These are phyloP conservation scores for Pseudonectria buxi DNA, from an alignment of 2,329 filamentous ascomycete genomes.

Conservation along the genomic window DNA sequence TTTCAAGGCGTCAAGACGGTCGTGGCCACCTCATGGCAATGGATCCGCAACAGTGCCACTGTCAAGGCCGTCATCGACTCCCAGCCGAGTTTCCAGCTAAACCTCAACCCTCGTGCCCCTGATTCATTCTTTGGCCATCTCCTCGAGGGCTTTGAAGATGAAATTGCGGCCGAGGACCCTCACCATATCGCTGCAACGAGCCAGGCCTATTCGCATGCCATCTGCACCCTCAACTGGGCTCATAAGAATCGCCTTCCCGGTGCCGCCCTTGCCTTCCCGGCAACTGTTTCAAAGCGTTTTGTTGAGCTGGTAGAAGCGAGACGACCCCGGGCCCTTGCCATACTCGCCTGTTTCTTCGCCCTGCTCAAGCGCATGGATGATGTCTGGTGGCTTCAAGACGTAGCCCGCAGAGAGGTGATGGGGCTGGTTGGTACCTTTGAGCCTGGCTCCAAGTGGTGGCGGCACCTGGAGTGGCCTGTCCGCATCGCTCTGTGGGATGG, in stretches of 20 bases:
- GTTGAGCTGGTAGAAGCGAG: constrained; percentile 53
- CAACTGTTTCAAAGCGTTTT: constrained; percentile 55
- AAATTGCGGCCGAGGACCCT: constrained; percentile 35
- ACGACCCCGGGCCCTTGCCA: constrained; percentile 54
- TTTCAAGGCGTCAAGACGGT: constrained; percentile 62
- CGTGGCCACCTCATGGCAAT: constrained; percentile 58
- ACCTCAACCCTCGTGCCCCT: constrained; percentile 44
- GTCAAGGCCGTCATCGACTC: constrained; percentile 58
- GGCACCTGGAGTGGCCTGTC: constrained; percentile 54
- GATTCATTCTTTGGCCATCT: constrained; percentile 56
- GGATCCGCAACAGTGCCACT: constrained; percentile 50
- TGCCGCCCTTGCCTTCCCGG: constrained; percentile 56
- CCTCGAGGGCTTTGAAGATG: constrained; percentile 50
- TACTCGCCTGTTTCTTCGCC: constrained; percentile 61
- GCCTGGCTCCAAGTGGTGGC: constrained; percentile 53
- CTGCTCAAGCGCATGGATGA: constrained; percentile 54
- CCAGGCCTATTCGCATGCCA: constrained; percentile 56
- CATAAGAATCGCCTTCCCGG: constrained; percentile 53
- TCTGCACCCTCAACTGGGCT: constrained; percentile 61
- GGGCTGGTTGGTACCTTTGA: constrained; percentile 55
- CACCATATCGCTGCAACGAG: constrained; percentile 25
- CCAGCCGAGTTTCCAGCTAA: constrained; percentile 55
- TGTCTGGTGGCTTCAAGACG: constrained; percentile 65
- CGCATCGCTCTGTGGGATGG: constrained; percentile 53
- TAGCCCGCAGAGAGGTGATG: constrained; percentile 58